Evolutionary conservation across 139 green algal species (phyloP).

Genomic region (Marvania coccoides): DNA sequence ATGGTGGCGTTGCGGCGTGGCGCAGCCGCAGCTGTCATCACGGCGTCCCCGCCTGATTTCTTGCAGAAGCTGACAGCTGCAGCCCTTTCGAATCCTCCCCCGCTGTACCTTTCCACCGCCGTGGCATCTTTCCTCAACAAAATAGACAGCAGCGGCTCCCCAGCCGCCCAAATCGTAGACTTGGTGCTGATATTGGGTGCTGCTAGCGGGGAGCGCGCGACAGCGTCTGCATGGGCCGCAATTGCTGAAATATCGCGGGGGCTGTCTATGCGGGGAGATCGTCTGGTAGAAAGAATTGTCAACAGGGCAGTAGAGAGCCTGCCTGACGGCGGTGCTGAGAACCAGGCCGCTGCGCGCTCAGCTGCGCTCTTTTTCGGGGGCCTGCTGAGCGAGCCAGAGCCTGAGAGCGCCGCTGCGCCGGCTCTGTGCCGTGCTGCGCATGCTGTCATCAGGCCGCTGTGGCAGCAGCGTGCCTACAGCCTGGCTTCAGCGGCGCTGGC

Average conservation of each 20-base stretch:
- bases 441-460: conserved; percentile 10
- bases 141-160: too few species aligned
- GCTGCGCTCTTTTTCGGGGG: too few species aligned
- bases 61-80: too few species aligned
- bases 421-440: background rate
- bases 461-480: conserved; percentile 25
- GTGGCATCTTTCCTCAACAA: conserved; percentile 16
- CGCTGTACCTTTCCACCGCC: too few species aligned
- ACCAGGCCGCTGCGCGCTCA: background rate
- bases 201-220: too few species aligned
- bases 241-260: background rate
- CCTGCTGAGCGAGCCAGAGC: too few species aligned
- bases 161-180: too few species aligned
- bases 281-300: background rate
- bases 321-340: background rate
- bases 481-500: conserved; percentile 1
- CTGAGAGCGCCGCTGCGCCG: background rate
- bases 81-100: too few species aligned
- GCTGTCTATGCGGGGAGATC: conserved; percentile 7
- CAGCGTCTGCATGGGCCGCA: background rate
- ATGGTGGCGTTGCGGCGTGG: too few species aligned
- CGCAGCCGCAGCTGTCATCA: too few species aligned
- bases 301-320: background rate
- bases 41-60: too few species aligned
- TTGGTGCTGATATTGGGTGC: too few species aligned